Conservation (phyloP, 495 filamentous ascomycete species). For the Pseudotulostoma volvatum region DNA sequence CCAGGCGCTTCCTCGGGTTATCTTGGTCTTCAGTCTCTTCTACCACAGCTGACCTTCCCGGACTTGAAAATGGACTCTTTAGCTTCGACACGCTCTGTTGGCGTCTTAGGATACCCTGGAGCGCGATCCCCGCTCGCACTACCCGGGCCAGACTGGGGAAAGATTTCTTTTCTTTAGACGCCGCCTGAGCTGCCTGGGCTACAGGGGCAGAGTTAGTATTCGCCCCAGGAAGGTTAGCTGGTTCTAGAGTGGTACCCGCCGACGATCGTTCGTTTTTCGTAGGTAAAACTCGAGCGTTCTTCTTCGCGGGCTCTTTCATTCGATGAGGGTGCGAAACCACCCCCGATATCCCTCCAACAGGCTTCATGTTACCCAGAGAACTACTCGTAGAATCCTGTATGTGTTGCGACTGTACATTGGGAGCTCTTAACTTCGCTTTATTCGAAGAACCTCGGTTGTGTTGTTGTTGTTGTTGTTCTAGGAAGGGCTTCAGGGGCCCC, state of each 20-base stretch:
- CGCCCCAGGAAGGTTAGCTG: background rate
- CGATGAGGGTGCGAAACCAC: background rate
- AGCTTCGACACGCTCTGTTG: constrained; percentile 3
- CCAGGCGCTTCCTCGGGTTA: constrained; percentile 17
- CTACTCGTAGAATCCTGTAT: background rate
- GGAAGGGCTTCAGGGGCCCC: constrained; percentile 12
- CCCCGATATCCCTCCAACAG: background rate
- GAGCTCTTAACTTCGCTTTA: background rate
- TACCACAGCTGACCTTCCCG: background rate
- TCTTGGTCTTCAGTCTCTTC: constrained; percentile 8
- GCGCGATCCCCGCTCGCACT: constrained; percentile 30
- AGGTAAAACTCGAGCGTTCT: background rate
- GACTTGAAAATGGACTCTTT: constrained; percentile 4
- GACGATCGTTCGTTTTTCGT: background rate
- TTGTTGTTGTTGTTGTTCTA: constrained; percentile 14
- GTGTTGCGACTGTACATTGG: background rate
- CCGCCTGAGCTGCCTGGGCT: background rate
- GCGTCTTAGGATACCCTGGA: constrained; percentile 28
- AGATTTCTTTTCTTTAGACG: constrained; percentile 3
- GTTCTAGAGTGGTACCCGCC: background rate
- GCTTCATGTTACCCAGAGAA: background rate
- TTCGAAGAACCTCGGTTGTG: constrained; percentile 6
- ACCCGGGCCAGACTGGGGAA: constrained; percentile 23
- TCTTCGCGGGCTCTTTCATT: background rate
- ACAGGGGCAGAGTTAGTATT: too few species aligned